phyloP scores from a whole-genome alignment of 805 yeast genomes.

The Teunomyces lycoperdinae region DNA sequence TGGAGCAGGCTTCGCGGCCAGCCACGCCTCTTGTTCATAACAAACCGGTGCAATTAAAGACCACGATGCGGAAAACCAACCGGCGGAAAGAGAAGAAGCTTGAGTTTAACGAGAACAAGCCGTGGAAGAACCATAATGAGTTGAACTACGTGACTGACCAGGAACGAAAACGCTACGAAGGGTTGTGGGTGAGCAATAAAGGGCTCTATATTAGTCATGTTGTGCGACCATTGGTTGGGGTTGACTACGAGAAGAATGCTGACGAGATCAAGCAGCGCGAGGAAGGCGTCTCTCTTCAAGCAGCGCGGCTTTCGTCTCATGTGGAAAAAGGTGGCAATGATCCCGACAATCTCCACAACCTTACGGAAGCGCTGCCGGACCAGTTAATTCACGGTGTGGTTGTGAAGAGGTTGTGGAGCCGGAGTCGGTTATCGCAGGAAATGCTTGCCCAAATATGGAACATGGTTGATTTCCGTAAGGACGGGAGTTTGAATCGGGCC shows the following conservation, averaged over 20 bases:
- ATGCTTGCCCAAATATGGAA: conserved; percentile 61
- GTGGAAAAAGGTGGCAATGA: conserved; percentile 23
- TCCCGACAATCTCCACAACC: conserved; percentile 27
- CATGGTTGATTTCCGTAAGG: conserved; percentile 61
- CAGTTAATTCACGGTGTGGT: conserved; percentile 55
- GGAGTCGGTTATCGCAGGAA: conserved; percentile 70
- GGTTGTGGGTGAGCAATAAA: conserved; percentile 88
- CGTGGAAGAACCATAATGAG: conserved; percentile 86
- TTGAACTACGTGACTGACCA: conserved; percentile 48
- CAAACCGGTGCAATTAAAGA: conserved; percentile 40
- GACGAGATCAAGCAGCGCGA: conserved; percentile 7
- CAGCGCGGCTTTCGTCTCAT: conserved; percentile 35
- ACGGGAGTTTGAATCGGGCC: conserved; percentile 73
- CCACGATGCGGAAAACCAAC: conserved; percentile 49
- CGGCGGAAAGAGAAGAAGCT: conserved; percentile 37
- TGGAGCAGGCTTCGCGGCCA: not conserved
- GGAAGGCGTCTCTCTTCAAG: conserved; percentile 21
- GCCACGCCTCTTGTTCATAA: conserved; percentile 3
- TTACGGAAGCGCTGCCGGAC: conserved; percentile 23
- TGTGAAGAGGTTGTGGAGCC: conserved; percentile 75
- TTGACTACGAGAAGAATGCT: conserved; percentile 20
- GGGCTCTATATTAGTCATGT: conserved; percentile 54
- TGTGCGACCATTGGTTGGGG: conserved; percentile 28
- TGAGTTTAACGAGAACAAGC: conserved; percentile 80
- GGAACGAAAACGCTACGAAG: conserved; percentile 88